Base-by-base conservation (phyloP, 148 eudicot genomes). In the Rhododendron ovatum region DNA sequence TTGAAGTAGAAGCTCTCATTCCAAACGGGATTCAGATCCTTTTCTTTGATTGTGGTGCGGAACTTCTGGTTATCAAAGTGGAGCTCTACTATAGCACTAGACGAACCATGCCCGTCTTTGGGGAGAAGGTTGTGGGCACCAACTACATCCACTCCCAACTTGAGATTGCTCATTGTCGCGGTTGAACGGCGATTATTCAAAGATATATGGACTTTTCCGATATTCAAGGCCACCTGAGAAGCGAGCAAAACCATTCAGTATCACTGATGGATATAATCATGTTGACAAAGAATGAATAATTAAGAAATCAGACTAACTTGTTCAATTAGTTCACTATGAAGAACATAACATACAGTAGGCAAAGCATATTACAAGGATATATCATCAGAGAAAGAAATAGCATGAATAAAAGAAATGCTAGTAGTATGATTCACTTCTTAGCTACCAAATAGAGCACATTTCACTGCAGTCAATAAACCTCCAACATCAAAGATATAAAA, bases 1-100 rank as follows among this genome's bases (percentile, higher is more conserved):
- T 95, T 95, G 94, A 97, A 97, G 93, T 94, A 97, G 88, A 97
- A 97, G 93, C 92, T 97, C 90, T 97, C 99, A 24, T 94, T 87
- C 99, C 99, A 97, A 35, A 95, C 94, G 1, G 99, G 99, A 88
- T 90, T 89, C 15, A 97, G 94, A 91, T 97, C 99, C 83, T 94
- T 94, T 48, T 97, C 99, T 88, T 97, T 94, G 88, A 91, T 83
- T 3, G 99, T 97, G 75, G 96, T 92, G 33, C 96, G 94, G 84
- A 90, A 93, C 81, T 87, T 94, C 88, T 93, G 99, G 3, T 95
- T 94, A 57, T 95, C 98, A 81, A 95, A 97, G 86, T 82, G 88
- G 80, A 97, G 98, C 91, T 97, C 99, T 24, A 94, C 99, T 80
- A 82, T 94, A 61, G 99, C 88, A 88, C 90, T 97, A 4, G 98